Evolutionary conservation across 179 eudicot species (phyloP), one percentile per base, ranked within the genome.

Genomic region (Dionaea muscipula): DNA sequence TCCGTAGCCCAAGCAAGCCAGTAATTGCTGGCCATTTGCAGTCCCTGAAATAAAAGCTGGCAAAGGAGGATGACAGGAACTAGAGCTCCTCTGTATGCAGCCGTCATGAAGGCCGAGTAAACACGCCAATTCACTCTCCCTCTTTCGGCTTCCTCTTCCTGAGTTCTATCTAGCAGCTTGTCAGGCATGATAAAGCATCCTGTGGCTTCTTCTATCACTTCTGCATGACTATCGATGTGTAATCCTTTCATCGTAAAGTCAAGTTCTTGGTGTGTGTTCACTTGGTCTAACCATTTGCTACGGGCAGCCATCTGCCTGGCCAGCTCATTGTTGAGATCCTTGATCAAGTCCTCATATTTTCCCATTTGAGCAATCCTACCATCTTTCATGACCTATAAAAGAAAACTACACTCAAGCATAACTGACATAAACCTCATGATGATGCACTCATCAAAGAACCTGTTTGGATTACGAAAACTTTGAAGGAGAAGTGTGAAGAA

Each of bases 1-100:
- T 82, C 88, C 0, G 94, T 75, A 0, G 81, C 95, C 98, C 94
- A 84, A 45, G 95, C 91, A 33, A 91, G 69, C 98, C 95, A 91
- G 73, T 84, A 91, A 65, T 70, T 86, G 66, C 98, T 84, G 5
- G 76, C 78, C 59, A 87, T 86, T 48, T 86, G 94, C 52, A 86
- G 51, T 47, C 69, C 84, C 57, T 81, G 90, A 66, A 86, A 91
- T 38, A 91, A 71, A 49, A 79, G 61, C 56, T 86, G 98, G 53
- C 91, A 86, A 21, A 87, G 68, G 23, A 87, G 74, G 39, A 79
- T 69, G 28, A 80, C 57, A 1, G 91, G 94, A 61, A 91, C 91
- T n/a, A 91, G 78, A 25, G 78, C 91, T 36, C 95, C 98, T 73
- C 64, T 63, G 24, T 86, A 86, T 12, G 95, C 95, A 26, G 81